Conservation (phyloP, 2,329 filamentous ascomycete species). For the Lasiodiplodia citricola region DNA sequence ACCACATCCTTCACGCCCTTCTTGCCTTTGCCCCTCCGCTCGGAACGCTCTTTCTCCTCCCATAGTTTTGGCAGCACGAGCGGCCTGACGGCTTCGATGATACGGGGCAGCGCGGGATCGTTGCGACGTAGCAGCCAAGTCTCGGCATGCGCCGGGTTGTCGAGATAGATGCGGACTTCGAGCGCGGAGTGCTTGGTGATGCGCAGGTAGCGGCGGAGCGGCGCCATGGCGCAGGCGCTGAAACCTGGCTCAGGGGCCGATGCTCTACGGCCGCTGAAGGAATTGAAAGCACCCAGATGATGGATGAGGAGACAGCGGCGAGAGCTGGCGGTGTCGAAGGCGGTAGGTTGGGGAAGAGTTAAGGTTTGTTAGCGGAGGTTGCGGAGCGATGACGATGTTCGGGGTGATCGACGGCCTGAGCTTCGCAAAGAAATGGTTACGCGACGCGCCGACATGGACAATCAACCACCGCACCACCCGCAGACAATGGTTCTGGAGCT, state of each 20-base stretch:
- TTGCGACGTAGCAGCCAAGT: constrained; percentile 83
- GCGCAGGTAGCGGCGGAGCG: constrained; percentile 84
- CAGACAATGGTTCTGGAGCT: constrained; percentile 66
- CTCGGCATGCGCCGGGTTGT: constrained; percentile 81
- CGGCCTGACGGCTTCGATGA: constrained; percentile 84
- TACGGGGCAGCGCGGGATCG: constrained; percentile 76
- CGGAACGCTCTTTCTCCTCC: constrained; percentile 73
- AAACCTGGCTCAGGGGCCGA: neutral
- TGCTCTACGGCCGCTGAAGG: neutral
- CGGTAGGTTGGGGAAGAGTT: constrained; percentile 4
- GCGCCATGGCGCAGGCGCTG: constrained; percentile 68
- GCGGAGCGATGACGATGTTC: constrained; percentile 21
- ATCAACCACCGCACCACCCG: constrained; percentile 15
- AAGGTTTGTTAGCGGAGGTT: constrained; percentile 15
- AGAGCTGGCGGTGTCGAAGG: neutral
- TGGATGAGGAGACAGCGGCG: neutral
- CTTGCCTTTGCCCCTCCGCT: constrained; percentile 64
- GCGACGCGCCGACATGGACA: neutral
- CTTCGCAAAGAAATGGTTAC: constrained; percentile 22
- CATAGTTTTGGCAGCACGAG: constrained; percentile 88
- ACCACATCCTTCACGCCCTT: constrained; percentile 91
- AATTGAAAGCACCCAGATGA: neutral
- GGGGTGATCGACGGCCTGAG: constrained; percentile 20
- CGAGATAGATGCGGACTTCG: constrained; percentile 96
- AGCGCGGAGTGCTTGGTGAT: constrained; percentile 93